Percentiles rank a stretch among this genome's conserved stretches.
These are phyloP conservation scores for Rosa chinensis DNA, from an alignment of 306 rosid species.

Conservation along the genomic window DNA sequence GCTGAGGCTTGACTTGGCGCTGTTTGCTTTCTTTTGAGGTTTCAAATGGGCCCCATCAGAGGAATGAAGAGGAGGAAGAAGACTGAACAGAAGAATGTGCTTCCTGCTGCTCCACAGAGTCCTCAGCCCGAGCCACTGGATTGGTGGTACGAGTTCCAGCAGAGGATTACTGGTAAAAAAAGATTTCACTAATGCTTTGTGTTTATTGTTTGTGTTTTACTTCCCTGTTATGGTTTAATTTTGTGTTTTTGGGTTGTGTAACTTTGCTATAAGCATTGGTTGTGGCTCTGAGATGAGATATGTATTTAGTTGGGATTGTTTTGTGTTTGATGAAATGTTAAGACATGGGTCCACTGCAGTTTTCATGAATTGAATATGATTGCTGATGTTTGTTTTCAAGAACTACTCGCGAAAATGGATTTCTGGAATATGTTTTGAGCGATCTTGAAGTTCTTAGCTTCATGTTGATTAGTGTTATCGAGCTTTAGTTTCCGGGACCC, in stretches of 20 bases:
- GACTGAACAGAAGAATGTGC: slow-evolving; percentile 45
- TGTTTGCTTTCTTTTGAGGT: slow-evolving; percentile 27
- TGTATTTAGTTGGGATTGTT: slow-evolving; percentile 5
- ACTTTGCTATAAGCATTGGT: slow-evolving; percentile 22
- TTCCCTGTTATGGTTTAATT: slow-evolving; percentile 5
- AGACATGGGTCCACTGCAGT: neutral
- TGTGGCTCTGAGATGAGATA: slow-evolving; percentile 13
- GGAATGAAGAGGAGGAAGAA: slow-evolving; percentile 79
- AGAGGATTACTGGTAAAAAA: slow-evolving; percentile 63
- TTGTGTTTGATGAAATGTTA: slow-evolving; percentile 17
- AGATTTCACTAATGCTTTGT: neutral
- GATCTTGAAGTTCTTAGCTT: slow-evolving; percentile 7
- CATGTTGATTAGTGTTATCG: slow-evolving; percentile 1
- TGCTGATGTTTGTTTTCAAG: neutral
- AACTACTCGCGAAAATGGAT: slow-evolving; percentile 11
- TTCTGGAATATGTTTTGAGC: neutral
- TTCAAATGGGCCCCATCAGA: slow-evolving; percentile 80
- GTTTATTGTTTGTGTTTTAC: slow-evolving; percentile 8
- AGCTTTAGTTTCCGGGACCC: neutral
- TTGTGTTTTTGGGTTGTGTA: slow-evolving; percentile 6
- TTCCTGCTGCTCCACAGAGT: slow-evolving; percentile 45
- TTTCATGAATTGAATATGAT: neutral
- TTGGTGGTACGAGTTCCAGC: slow-evolving; percentile 87
- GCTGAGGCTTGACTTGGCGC: slow-evolving; percentile 22
- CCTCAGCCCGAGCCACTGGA: slow-evolving; percentile 56